Evolutionary conservation across 768 basidiomycete genomes (phyloP).

Genomic region (Amanita jacksonii): DNA sequence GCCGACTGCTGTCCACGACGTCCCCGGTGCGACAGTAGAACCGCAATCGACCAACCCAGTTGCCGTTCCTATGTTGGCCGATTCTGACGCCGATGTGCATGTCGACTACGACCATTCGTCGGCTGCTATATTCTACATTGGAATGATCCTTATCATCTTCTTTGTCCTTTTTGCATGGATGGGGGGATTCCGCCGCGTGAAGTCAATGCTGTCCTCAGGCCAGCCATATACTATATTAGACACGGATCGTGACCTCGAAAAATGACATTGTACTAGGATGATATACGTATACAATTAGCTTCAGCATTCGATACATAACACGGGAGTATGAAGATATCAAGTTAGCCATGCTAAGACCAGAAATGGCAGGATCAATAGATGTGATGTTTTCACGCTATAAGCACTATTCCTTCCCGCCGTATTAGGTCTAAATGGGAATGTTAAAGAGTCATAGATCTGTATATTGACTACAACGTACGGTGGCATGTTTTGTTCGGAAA

Average conservation of each 20-base stretch:
- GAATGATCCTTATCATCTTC: conserved; percentile 36
- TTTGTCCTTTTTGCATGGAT: conserved; percentile 39
- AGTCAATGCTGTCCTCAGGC: conserved; percentile 28
- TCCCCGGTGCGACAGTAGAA: neutral
- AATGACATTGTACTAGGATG: neutral
- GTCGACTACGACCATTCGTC: too few species aligned
- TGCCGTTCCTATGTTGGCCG: too few species aligned
- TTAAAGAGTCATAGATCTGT: neutral
- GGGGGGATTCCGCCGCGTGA: conserved; percentile 40
- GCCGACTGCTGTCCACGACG: conserved; percentile 9
- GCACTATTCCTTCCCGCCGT: conserved; percentile 3
- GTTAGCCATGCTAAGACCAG: neutral
- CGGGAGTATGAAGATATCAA: neutral
- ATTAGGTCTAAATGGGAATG: neutral
- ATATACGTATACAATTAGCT: neutral
- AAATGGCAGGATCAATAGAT: neutral
- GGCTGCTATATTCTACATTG: conserved; percentile 22
- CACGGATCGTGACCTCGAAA: neutral
- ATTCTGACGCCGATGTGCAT: too few species aligned
- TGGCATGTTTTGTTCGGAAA: conserved; percentile 54
- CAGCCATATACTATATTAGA: neutral
- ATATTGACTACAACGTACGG: conserved; percentile 36
- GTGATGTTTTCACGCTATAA: neutral
- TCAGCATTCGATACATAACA: neutral
- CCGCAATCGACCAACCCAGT: too few species aligned